Evolutionary conservation across 2,329 filamentous ascomycete species (phyloP).

Genomic region (Apiospora pterosperma): DNA sequence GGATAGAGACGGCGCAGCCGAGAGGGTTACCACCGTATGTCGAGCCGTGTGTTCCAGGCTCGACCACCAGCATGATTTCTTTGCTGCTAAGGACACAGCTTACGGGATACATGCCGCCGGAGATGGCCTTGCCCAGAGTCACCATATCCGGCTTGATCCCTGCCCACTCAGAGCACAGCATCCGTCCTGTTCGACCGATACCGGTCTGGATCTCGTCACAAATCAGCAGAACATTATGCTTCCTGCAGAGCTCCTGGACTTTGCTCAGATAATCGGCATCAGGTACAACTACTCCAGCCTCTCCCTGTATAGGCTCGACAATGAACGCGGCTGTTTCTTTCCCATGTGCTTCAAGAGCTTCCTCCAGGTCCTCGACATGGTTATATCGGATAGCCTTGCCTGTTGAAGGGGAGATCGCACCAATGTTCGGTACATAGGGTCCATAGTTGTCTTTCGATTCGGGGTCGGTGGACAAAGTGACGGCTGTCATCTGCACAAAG

Average conservation of each 20-base stretch:
- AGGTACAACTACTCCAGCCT: constrained; percentile 94
- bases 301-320: constrained; percentile 94
- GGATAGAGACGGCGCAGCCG: constrained; percentile 91
- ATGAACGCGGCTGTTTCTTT: constrained; percentile 88
- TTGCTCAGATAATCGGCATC: constrained; percentile 81
- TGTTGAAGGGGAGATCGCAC: constrained; percentile 72
- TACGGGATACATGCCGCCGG: constrained; percentile 98
- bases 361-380: constrained; percentile 75
- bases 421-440: constrained; percentile 87
- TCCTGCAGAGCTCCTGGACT: constrained; percentile 82
- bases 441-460: constrained; percentile 97
- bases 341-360: constrained; percentile 75
- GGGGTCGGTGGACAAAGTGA: constrained; percentile 91
- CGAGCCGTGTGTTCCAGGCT: constrained; percentile 94
- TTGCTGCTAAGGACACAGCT: constrained; percentile 84
- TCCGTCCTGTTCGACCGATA: constrained; percentile 88
- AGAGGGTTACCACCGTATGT: constrained; percentile 98
- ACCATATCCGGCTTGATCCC: constrained; percentile 94
- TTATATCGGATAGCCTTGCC: constrained; percentile 81
- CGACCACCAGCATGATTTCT: constrained; percentile 92
- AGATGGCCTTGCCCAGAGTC: constrained; percentile 94
- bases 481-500: constrained; percentile 72
- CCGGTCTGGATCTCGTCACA: constrained; percentile 99
- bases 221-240: constrained; percentile 93
- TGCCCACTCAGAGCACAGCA: constrained; percentile 93